Conservation (phyloP, 2,329 filamentous ascomycete genomes). For the Botryosphaeria dothidea region DNA sequence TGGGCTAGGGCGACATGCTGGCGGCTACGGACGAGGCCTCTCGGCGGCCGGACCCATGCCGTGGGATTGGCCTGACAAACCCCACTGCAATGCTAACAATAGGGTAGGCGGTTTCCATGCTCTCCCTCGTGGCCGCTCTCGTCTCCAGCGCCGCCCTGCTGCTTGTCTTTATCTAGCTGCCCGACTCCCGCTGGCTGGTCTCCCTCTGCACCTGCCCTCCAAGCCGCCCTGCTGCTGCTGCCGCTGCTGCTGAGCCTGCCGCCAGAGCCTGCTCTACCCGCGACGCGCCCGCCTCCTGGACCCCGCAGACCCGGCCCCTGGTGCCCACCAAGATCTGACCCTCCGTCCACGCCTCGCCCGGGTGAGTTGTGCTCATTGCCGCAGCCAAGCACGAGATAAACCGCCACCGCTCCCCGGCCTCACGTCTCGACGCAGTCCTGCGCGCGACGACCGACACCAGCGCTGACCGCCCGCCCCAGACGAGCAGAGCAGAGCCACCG, state of each 20-base stretch:
- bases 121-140: constrained; percentile 9
- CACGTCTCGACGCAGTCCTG: neutral
- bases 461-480: constrained; percentile 10
- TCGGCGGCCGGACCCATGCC: constrained; percentile 15
- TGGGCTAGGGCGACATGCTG: neutral
- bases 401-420: neutral
- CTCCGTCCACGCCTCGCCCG: neutral
- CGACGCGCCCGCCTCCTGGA: constrained; percentile 18
- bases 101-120: constrained; percentile 11
- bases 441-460: neutral
- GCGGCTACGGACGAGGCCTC: constrained; percentile 14
- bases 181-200: neutral
- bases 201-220: neutral
- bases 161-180: constrained; percentile 15
- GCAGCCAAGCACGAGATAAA: neutral
- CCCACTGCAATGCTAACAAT: constrained; percentile 19
- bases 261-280: constrained; percentile 1
- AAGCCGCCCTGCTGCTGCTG: neutral
- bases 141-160: constrained; percentile 4
- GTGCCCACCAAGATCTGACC: neutral
- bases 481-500: constrained; percentile 4
- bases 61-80: constrained; percentile 13
- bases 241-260: neutral
- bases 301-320: constrained; percentile 12
- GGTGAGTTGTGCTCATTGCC: constrained; percentile 1